Conservation (phyloP, 2,329 filamentous ascomycete species). For the Fulvia fulva region DNA sequence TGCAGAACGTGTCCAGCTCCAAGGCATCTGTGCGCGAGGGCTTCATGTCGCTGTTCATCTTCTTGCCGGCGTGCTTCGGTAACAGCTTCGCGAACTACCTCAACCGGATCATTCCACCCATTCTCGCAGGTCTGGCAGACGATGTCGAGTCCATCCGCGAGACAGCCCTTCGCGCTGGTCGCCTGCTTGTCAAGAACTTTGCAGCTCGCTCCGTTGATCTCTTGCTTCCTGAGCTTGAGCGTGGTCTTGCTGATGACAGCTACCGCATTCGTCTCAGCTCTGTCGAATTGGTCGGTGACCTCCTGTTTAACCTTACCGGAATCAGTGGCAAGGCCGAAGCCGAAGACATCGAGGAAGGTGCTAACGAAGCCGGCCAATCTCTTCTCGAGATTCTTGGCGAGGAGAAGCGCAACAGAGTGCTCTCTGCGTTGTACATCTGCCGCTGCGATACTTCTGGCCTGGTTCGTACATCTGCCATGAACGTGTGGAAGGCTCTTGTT, state of each 20-base stretch:
- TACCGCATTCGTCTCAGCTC: slow-evolving; percentile 98
- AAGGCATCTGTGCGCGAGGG: slow-evolving; percentile 91
- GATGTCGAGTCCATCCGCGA: slow-evolving; percentile 96
- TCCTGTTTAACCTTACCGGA: slow-evolving; percentile 95
- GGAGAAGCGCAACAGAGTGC: slow-evolving; percentile 92
- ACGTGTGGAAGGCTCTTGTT: slow-evolving; percentile 95
- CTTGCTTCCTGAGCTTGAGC: slow-evolving; percentile 87
- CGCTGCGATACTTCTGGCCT: slow-evolving; percentile 92
- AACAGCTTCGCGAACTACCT: slow-evolving; percentile 98
- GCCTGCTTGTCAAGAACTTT: slow-evolving; percentile 97
- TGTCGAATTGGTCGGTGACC: slow-evolving; percentile 91
- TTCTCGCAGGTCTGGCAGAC: slow-evolving; percentile 88
- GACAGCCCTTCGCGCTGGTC: slow-evolving; percentile 88
- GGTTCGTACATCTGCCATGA: slow-evolving; percentile 83
- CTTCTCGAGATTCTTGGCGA: slow-evolving; percentile 90
- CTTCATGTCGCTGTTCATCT: slow-evolving; percentile 99
- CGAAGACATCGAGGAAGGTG: slow-evolving; percentile 75
- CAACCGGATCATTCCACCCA: slow-evolving; percentile 90
- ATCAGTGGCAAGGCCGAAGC: slow-evolving; percentile 75
- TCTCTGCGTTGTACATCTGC: slow-evolving; percentile 96
- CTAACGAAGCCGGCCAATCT: slow-evolving; percentile 85
- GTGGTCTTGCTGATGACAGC: slow-evolving; percentile 93
- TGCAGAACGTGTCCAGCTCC: slow-evolving; percentile 90
- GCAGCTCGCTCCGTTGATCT: slow-evolving; percentile 91
- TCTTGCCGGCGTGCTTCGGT: slow-evolving; percentile 96